phyloP scores from a whole-genome alignment of 208 protist species.

The Crithidia acanthocephali region DNA sequence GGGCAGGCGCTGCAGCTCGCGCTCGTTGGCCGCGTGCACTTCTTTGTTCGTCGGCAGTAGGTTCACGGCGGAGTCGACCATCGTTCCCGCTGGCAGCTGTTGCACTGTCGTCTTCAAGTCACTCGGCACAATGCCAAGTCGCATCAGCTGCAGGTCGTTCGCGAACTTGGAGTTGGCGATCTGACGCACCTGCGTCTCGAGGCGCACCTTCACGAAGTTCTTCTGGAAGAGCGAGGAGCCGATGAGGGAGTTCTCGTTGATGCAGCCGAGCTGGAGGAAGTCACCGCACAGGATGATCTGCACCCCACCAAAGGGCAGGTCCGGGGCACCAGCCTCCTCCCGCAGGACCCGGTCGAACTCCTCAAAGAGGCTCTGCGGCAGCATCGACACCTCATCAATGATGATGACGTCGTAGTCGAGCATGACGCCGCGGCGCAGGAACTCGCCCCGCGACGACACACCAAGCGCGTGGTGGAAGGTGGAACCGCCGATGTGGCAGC shows the following conservation, averaged over 20 bases:
- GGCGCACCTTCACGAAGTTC: conserved; percentile 80
- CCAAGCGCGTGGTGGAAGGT: conserved; percentile 93
- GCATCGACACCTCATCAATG: conserved; percentile 94
- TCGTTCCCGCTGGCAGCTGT: conserved; percentile 80
- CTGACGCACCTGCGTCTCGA: conserved; percentile 79
- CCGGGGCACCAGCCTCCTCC: conserved; percentile 82
- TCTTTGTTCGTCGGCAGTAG: conserved; percentile 89
- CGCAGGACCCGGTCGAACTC: conserved; percentile 85
- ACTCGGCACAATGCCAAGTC: conserved; percentile 65
- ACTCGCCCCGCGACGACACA: conserved; percentile 75
- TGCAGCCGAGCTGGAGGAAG: conserved; percentile 92
- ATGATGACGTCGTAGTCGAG: conserved; percentile 91
- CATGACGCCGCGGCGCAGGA: conserved; percentile 71
- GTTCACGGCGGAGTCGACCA: conserved; percentile 86
- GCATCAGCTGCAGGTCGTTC: conserved; percentile 76
- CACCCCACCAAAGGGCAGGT: conserved; percentile 91
- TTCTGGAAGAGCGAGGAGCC: conserved; percentile 65
- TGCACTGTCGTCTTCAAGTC: conserved; percentile 68
- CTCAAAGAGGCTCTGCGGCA: conserved; percentile 86
- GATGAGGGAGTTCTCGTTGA: conserved; percentile 87
- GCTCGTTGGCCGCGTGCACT: conserved; percentile 82
- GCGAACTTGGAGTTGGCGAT: conserved; percentile 66
- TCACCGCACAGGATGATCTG: conserved; percentile 95
- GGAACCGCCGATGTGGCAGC: conserved; percentile 90
- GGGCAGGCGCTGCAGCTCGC: conserved; percentile 66